These are phyloP conservation scores for Neurospora tetraspora DNA, from an alignment of 495 filamentous ascomycete genomes.

Conservation along the genomic window DNA sequence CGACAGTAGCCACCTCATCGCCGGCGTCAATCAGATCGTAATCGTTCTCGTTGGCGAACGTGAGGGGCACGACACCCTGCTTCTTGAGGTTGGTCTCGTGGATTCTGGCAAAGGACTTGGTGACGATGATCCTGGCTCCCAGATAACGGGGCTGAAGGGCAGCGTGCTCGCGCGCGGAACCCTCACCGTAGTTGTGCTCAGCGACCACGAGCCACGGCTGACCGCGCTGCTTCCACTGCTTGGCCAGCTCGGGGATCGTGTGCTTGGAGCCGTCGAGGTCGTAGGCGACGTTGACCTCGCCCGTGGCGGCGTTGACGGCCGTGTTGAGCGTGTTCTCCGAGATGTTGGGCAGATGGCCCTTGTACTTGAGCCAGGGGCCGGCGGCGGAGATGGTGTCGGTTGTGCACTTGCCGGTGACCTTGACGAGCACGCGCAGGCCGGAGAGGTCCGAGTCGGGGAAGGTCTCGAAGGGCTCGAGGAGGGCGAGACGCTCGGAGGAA, in stretches of 20 bases:
- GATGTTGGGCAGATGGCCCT: constrained; percentile 97
- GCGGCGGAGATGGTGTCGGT: constrained; percentile 98
- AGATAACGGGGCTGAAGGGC: constrained; percentile 94
- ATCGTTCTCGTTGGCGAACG: constrained; percentile 76
- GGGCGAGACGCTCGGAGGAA: constrained; percentile 74
- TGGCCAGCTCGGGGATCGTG: constrained; percentile 76
- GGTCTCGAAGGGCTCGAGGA: constrained; percentile 81
- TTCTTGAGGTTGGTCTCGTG: constrained; percentile 99
- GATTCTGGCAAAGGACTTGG: constrained; percentile 90
- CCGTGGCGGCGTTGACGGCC: constrained; percentile 82
- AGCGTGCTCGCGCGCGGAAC: constrained; percentile 88
- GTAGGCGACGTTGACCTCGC: constrained; percentile 84
- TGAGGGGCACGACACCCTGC: constrained; percentile 91
- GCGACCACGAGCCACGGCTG: constrained; percentile 85
- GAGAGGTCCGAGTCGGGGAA: constrained; percentile 71
- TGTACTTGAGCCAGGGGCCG: constrained; percentile 97
- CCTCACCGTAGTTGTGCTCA: constrained; percentile 97
- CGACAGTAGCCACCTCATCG: constrained; percentile 71
- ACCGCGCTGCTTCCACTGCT: constrained; percentile 63
- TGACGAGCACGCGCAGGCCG: constrained; percentile 74
- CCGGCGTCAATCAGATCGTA: constrained; percentile 75
- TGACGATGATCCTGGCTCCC: constrained; percentile 75
- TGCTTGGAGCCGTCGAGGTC: constrained; percentile 58
- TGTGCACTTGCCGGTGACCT: constrained; percentile 94
- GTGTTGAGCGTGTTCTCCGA: constrained; percentile 92